These are phyloP conservation scores for Ceratocystis diversiconidia DNA, from an alignment of 2,329 filamentous ascomycete species.

Conservation along the genomic window DNA sequence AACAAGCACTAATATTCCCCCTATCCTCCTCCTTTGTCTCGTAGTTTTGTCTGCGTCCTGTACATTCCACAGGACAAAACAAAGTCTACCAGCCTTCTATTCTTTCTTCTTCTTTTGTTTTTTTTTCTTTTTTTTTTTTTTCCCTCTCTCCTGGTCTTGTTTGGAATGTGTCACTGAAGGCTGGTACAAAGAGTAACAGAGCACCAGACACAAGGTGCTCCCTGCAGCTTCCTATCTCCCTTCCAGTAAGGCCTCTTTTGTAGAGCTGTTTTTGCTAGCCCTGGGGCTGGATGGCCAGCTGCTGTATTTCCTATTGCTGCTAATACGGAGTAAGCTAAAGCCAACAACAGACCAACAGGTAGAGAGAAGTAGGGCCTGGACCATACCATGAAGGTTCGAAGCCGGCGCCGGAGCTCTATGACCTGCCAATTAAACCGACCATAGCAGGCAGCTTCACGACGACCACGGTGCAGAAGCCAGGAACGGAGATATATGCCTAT, in stretches of 20 bases:
- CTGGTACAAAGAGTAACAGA: background rate
- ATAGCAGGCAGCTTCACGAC: background rate
- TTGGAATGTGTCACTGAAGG: background rate
- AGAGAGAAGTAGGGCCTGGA: background rate
- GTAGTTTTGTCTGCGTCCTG: background rate
- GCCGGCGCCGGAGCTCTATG: too few relatives aligned
- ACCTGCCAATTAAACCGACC: background rate
- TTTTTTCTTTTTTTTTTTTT: too few relatives aligned
- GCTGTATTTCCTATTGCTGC: background rate
- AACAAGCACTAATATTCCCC: background rate
- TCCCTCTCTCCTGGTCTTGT: background rate
- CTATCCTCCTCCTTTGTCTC: background rate
- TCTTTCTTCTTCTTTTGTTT: background rate
- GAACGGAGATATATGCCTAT: background rate
- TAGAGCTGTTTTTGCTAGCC: background rate
- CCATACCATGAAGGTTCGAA: too few relatives aligned
- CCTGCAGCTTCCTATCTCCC: background rate
- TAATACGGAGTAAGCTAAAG: background rate
- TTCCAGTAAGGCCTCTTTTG: background rate
- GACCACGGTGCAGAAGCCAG: slow-evolving; percentile 1
- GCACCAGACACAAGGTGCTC: background rate
- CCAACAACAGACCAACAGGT: background rate
- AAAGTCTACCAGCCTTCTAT: background rate
- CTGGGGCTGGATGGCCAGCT: background rate
- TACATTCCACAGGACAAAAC: background rate